Evolutionary conservation across 306 rosid genomes (phyloP).

Genomic region (Carpinus viminea): DNA sequence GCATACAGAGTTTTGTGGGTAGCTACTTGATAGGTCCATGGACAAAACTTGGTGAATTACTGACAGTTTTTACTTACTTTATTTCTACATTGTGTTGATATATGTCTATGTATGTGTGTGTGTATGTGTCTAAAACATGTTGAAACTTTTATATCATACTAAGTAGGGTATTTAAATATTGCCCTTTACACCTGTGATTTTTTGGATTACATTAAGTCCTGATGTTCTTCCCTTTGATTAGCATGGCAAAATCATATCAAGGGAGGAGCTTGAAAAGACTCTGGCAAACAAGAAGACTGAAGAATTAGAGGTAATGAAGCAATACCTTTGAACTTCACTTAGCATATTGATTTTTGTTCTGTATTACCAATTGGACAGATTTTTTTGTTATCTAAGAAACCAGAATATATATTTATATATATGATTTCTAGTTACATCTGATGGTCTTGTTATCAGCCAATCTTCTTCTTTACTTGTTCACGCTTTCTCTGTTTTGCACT

Average conservation of each 20-base stretch:
- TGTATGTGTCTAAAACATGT: neutral
- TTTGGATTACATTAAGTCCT: constrained; percentile 22
- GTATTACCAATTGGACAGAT: constrained; percentile 4
- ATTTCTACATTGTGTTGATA: too few species aligned
- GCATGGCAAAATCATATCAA: constrained; percentile 84
- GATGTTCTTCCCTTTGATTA: constrained; percentile 45
- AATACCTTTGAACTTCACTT: constrained; percentile 13
- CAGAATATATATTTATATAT: neutral
- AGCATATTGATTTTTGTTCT: neutral
- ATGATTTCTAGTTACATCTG: neutral
- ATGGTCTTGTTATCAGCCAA: neutral
- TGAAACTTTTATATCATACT: neutral
- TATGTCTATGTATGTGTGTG: neutral
- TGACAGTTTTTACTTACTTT: too few species aligned
- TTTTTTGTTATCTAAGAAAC: neutral
- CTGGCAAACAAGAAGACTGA: constrained; percentile 70
- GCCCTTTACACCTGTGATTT: neutral
- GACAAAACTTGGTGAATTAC: neutral
- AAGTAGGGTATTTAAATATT: neutral
- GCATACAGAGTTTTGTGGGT: neutral
- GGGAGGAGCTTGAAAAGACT: constrained; percentile 76
- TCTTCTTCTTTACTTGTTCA: neutral
- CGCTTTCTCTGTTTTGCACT: neutral
- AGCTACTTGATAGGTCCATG: constrained; percentile 1
- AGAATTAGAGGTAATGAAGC: constrained; percentile 66